Evolutionary conservation across 495 filamentous ascomycete species (phyloP).

Genomic region (Lepraria neglecta): DNA sequence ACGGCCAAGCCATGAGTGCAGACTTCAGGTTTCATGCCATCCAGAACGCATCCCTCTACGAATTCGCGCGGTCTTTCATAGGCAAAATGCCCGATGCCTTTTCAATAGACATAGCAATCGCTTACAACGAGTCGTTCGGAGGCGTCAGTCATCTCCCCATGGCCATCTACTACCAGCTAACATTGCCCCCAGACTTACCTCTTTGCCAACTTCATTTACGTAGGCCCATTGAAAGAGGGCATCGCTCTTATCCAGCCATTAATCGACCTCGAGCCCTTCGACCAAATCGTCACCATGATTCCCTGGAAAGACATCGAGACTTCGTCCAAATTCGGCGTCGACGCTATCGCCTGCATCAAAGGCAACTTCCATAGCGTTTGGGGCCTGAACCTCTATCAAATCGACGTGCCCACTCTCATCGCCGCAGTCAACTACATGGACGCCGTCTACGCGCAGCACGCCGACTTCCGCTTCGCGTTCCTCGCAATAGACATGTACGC

Average conservation of each 20-base stretch:
- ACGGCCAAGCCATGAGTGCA: conserved; percentile 29
- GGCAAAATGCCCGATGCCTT: conserved; percentile 14
- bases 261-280: conserved; percentile 14
- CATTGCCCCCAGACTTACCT: conserved; percentile 6
- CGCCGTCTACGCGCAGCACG: conserved; percentile 24
- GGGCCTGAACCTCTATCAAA: conserved; percentile 15
- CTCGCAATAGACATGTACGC: conserved; percentile 13
- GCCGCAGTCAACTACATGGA: conserved; percentile 11
- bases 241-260: conserved; percentile 20
- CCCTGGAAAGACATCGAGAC: conserved; percentile 22
- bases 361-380: conserved; percentile 15
- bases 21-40: conserved; percentile 27
- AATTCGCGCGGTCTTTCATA: background rate
- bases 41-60: conserved; percentile 6
- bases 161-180: background rate
- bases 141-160: conserved; percentile 9
- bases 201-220: conserved; percentile 22
- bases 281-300: conserved; percentile 20
- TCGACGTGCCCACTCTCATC: conserved; percentile 18
- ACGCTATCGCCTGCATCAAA: conserved; percentile 14
- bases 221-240: conserved; percentile 19
- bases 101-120: conserved; percentile 27
- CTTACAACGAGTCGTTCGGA: conserved; percentile 27
- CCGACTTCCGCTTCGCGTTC: conserved; percentile 16
- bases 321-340: conserved; percentile 19